Base-by-base conservation (phyloP, 495 filamentous ascomycete genomes). In the Bacidia gigantensis region DNA sequence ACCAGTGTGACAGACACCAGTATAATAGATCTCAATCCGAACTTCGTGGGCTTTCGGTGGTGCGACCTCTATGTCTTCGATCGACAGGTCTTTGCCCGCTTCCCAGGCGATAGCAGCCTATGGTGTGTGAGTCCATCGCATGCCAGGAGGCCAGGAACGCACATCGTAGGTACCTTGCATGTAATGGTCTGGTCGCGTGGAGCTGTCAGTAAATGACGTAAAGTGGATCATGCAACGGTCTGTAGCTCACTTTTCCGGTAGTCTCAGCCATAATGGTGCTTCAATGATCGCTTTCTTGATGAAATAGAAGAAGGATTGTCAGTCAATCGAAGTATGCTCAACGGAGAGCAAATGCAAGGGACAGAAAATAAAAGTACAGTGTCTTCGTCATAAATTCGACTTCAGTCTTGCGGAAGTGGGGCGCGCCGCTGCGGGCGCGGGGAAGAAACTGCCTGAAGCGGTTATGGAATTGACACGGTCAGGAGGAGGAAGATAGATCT, bases 1-100 rank as follows among this genome's bases (percentile, higher is more conserved):
- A 94, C 88, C 88, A 60, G 92, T 98, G 70, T 98, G 92, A 72
- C 92, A 98, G 62, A 98, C 89, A 66, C 92, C 92, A 35, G 92
- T 98, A 75, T 95, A 94, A 69, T 86, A 76, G 64, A 98, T 86
- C 73, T 97, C 70, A 63, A 98, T 95, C 54, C 92, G 87, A 56
- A 98, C 93, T 71, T 98, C 92, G 69, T 93, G 81, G 41, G 90
- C 90, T 66, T 77, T 81, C n/a, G 92, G 92, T 38, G 93, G 85
- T 35, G 74, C 77, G 49, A 98, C 92, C 71, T 98, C 88, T 61
- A 98, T 78, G 56, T 89, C 83, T 70, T 98, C 92, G 54, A 95
- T 73, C 58, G 75, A 82, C 50, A 98, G 76, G 62, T 87, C 83
- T 69, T 94, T 83, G 58, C 82, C 89, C 29, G 93, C 86, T 64